These are phyloP conservation scores for Podaxis sp. DNA, from an alignment of 768 basidiomycete genomes.

Conservation along the genomic window DNA sequence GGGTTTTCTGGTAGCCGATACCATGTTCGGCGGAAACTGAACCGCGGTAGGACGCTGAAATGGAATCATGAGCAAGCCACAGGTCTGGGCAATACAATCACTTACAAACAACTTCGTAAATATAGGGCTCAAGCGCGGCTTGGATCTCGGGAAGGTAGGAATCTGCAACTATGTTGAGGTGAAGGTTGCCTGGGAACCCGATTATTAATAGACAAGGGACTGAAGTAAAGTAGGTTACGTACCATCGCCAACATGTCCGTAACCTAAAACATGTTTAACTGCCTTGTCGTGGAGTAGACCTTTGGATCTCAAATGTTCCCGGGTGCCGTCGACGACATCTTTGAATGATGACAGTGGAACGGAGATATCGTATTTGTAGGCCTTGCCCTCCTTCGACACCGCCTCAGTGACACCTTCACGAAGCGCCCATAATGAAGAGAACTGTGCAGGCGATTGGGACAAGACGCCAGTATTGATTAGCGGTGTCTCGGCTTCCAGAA, in stretches of 20 bases:
- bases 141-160: conserved; percentile 83
- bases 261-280: conserved; percentile 87
- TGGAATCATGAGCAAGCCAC: neutral
- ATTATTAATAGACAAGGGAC: conserved; percentile 3
- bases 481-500: conserved; percentile 71
- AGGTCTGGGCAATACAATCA: neutral
- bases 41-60: conserved; percentile 70
- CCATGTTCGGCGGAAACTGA: conserved; percentile 98
- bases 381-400: conserved; percentile 88
- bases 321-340: conserved; percentile 77
- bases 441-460: conserved; percentile 88
- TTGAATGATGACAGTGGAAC: conserved; percentile 88
- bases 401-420: conserved; percentile 94
- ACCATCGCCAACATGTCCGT: conserved; percentile 98
- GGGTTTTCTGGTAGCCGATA: conserved; percentile 93
- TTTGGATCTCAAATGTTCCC: conserved; percentile 67
- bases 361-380: conserved; percentile 96
- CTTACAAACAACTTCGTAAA: conserved; percentile 68
- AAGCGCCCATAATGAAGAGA: conserved; percentile 86
- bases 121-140: conserved; percentile 87
- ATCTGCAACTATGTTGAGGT: conserved; percentile 87
- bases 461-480: conserved; percentile 89
- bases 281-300: conserved; percentile 70
- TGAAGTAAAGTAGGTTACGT: conserved; percentile 26
- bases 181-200: conserved; percentile 72